A percentile compares a stretch with the other conserved stretches of the same genome.
These are phyloP conservation scores for Eucalyptus pumila DNA, from an alignment of 345 rosid species.

Conservation along the genomic window DNA sequence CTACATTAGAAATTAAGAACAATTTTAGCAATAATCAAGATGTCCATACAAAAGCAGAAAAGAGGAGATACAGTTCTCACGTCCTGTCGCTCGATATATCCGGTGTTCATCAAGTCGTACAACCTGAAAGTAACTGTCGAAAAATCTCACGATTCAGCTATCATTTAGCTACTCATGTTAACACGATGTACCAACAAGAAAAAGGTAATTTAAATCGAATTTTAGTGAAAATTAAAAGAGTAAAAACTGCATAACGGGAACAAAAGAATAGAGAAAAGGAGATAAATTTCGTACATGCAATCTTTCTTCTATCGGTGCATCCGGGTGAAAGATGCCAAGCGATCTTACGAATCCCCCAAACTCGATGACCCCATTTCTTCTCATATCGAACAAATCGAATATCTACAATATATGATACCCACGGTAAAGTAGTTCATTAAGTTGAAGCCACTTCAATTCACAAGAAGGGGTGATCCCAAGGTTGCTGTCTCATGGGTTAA, in stretches of 20 bases:
- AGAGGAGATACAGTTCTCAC: neutral
- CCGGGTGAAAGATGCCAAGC: constrained; percentile 57
- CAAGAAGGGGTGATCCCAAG: no score
- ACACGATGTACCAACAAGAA: neutral
- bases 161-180: neutral
- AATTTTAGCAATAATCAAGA: neutral
- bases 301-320: constrained; percentile 34
- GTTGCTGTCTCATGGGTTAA: no score
- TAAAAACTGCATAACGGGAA: neutral
- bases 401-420: constrained; percentile 13
- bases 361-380: constrained; percentile 45
- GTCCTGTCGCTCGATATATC: constrained; percentile 43
- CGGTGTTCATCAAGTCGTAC: constrained; percentile 42
- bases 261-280: neutral
- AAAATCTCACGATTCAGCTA: neutral
- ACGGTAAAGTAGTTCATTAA: neutral
- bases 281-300: constrained; percentile 19
- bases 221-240: neutral
- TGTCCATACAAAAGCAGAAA: neutral
- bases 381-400: constrained; percentile 43
- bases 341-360: constrained; percentile 67
- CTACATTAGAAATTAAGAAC: neutral
- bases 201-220: neutral
- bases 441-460: no score
- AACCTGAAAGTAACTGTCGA: constrained; percentile 52